phyloP scores from a whole-genome alignment of 2,329 filamentous ascomycete genomes.

The Periconia sp. region DNA sequence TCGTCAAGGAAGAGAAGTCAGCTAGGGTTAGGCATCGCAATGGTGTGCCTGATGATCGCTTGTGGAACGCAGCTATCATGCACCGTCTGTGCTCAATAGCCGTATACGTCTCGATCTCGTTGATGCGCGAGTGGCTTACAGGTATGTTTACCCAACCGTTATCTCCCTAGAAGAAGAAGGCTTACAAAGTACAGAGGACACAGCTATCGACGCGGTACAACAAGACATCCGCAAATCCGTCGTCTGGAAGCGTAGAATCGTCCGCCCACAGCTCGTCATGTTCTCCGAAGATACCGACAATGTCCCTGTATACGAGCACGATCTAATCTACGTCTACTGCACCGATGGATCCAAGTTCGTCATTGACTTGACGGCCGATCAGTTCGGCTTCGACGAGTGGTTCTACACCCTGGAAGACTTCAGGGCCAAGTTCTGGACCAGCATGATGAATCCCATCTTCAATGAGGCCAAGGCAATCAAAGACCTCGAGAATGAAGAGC shows the following conservation, averaged over 20 bases:
- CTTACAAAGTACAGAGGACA: background rate
- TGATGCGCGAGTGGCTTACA: background rate
- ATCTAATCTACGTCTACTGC: background rate
- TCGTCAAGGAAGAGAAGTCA: background rate
- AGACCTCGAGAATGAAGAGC: background rate
- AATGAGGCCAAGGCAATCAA: no score
- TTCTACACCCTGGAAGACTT: slow-evolving; percentile 3
- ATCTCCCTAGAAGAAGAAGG: no score
- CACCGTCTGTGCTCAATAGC: background rate
- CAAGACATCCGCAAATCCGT: no score
- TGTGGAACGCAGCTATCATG: background rate
- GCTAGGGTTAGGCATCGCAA: no score
- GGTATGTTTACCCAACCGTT: no score
- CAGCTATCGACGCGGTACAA: background rate
- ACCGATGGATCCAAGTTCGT: slow-evolving; percentile 1
- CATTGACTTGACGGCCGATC: slow-evolving; percentile 5
- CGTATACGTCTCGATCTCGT: background rate
- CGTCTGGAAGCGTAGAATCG: background rate
- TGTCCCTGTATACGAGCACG: background rate
- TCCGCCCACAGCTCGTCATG: background rate
- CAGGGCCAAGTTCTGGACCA: background rate
- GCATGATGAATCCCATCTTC: no score
- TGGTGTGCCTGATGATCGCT: no score
- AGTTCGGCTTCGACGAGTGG: slow-evolving; percentile 3
- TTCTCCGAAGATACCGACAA: background rate